Evolutionary conservation across 2,329 filamentous ascomycete genomes (phyloP), one percentile per base, ranked within the genome.

Genomic region (Diaporthe sp.): DNA sequence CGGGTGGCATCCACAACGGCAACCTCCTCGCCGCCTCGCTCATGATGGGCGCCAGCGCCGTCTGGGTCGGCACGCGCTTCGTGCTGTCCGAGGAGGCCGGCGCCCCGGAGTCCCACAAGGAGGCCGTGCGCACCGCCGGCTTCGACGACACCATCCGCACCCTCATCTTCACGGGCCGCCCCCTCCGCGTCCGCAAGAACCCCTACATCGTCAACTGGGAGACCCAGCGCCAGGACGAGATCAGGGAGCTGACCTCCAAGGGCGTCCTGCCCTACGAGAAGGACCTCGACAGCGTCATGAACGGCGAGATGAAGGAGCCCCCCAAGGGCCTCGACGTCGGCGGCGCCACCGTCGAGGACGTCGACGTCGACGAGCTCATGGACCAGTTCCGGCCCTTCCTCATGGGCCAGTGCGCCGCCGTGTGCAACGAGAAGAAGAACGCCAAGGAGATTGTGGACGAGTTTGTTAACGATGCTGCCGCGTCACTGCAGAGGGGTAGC

Each of bases 31-130:
- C 97, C 69, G 94, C 97, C 8, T 90, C 96, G 70, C 90, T 99
- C 76, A 97, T 97, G 91, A 93, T 98, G 84, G 97, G 97, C 78
- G 97, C 97, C 72, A 91, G 90, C 76, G 97, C 92, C 80, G 97
- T 98, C 79, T 99, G 97, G 97, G 93, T 99, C 78, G 97, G 97
- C 82, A 99, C 97, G 52, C 92, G 97, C 78, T 99, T 99, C 88
- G 93, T 99, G 79, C 91, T 99, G 76, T 92, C 92, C 73, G 94
- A 98, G 79, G 97, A 99, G 89, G 97, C 97, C 73, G 96, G 97
- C 81, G 97, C 97, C 15, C 95, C 97, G 79, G 93, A 95, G 85
- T 91, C 94, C 61, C 96, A 99, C 89, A 97, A 98, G 88, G 96
- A 99, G 82, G 95, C 96, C 76, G 97, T 99, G 79, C 91, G 92